These are phyloP conservation scores for Pestalotiopsis sp. DNA, from an alignment of 2,329 filamentous ascomycete genomes.

Conservation along the genomic window DNA sequence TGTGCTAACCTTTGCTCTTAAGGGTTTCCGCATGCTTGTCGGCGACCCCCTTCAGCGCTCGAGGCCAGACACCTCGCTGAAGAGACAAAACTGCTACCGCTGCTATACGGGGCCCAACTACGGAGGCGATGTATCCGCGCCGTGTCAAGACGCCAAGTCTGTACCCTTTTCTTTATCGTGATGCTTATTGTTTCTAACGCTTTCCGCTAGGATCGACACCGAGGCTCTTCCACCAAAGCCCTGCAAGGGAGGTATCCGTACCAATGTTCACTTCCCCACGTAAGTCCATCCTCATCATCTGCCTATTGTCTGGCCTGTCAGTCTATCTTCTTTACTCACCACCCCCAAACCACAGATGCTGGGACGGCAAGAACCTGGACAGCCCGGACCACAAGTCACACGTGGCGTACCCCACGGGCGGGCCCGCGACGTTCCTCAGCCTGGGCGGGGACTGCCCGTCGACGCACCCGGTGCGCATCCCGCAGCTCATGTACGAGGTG, in stretches of 20 bases:
- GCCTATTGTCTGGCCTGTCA: constrained; percentile 16
- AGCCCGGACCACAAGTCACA: constrained; percentile 51
- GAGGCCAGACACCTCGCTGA: constrained; percentile 18
- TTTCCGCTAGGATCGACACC: not conserved
- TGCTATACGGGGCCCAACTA: constrained; percentile 25
- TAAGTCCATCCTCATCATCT: constrained; percentile 16
- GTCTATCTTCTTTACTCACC: constrained; percentile 52
- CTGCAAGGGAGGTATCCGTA: constrained; percentile 6
- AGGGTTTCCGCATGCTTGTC: constrained; percentile 51
- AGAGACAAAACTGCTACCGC: constrained; percentile 39
- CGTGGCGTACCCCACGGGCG: constrained; percentile 47
- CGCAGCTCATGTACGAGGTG: constrained; percentile 64
- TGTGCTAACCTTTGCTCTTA: not conserved
- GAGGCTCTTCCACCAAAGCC: not conserved
- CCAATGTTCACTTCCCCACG: constrained; percentile 8
- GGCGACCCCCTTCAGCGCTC: constrained; percentile 35
- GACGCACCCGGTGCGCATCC: constrained; percentile 54
- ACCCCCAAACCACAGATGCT: constrained; percentile 46
- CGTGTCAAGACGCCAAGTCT: not conserved
- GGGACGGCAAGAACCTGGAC: constrained; percentile 54
- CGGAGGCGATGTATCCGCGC: constrained; percentile 1
- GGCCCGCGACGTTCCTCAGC: constrained; percentile 22
- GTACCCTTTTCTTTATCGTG: too few species aligned
- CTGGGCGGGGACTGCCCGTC: constrained; percentile 49
- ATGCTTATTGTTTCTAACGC: too few species aligned